Evolutionary conservation across 306 rosid genomes (phyloP), one percentile per base, ranked within the genome.

Genomic region (Alnus rubra): DNA sequence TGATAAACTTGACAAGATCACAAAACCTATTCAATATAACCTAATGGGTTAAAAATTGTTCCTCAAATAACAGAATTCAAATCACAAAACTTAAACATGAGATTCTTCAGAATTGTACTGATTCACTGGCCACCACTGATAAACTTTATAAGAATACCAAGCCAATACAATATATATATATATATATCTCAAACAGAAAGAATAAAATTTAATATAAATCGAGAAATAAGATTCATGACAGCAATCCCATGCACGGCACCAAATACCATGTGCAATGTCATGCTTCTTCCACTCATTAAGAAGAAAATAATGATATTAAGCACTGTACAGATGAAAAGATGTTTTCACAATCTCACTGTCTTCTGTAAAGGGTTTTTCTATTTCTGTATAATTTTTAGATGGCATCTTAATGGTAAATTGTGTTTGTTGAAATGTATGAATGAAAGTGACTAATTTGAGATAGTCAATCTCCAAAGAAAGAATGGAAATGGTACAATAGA

Each of bases 1-100:
- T 35, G n/a, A 71, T 45, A 69, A 76, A 79, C 73, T 53, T 76
- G 71, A 72, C 3, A 45, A 64, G 28, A 44, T 76, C 49, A 67
- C 78, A 69, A 67, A 44, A 71, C 16, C 88, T 75, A 54, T 69
- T 39, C 5, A 14, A 51, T 69, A 31, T 48, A 23, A 69, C 1
- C 31, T 62, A 12, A 10, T 5, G 45, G 11, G 45, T 10, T 1
- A 10, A 23, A 53, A 54, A 44, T 39, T 49, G 53, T 4, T 5
- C 74, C 64, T 51, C 39, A 60, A 39, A 13, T 8, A 65, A 47
- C 14, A 63, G 12, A 63, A 19, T 10, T 7, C 28, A 31, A 30
- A 58, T 51, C 35, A 5, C 53, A 16, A 18, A 6, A 59, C 35
- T 9, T 23, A 30, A 60, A 60, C 9, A 30, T 60, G 42, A 60